Conservation (phyloP, 148 eudicot genomes). For the Persicaria tinctoria region DNA sequence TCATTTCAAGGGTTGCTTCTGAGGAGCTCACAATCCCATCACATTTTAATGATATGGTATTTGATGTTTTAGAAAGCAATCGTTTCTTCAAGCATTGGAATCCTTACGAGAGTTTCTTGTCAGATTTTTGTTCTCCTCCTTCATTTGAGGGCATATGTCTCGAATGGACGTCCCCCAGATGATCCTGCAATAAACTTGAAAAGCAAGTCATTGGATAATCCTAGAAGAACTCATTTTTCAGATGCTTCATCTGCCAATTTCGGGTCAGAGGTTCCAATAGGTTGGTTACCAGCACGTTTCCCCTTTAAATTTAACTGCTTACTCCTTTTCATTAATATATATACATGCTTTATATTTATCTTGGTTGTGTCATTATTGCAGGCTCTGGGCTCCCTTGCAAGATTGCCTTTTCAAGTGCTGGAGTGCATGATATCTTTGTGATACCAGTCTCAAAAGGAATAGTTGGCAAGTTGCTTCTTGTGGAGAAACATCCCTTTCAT, state of each 20-base stretch:
- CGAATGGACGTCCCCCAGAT: constrained; percentile 26
- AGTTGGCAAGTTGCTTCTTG: constrained; percentile 42
- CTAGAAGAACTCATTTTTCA: constrained; percentile 26
- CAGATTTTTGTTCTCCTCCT: constrained; percentile 48
- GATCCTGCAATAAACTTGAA: constrained; percentile 22
- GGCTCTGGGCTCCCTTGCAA: constrained; percentile 45
- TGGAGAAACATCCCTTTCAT: constrained; percentile 51
- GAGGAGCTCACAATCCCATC: neutral
- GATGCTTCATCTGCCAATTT: constrained; percentile 42
- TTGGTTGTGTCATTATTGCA: constrained; percentile 16
- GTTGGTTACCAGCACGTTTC: constrained; percentile 16
- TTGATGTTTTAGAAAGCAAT: neutral
- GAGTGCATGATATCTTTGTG: constrained; percentile 40
- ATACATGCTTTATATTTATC: neutral
- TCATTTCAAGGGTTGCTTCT: neutral
- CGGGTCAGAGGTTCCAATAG: constrained; percentile 43
- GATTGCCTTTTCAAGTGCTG: constrained; percentile 43
- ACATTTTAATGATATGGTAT: neutral
- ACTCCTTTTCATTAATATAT: neutral
- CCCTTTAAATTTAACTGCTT: neutral
- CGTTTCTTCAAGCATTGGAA: neutral
- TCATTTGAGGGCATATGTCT: constrained; percentile 38
- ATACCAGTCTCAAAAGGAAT: constrained; percentile 36
- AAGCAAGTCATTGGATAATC: constrained; percentile 27
- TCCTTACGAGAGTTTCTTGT: neutral